Base-by-base conservation (phyloP, 2,329 filamentous ascomycete genomes). In the Microsporum ferrugineum region DNA sequence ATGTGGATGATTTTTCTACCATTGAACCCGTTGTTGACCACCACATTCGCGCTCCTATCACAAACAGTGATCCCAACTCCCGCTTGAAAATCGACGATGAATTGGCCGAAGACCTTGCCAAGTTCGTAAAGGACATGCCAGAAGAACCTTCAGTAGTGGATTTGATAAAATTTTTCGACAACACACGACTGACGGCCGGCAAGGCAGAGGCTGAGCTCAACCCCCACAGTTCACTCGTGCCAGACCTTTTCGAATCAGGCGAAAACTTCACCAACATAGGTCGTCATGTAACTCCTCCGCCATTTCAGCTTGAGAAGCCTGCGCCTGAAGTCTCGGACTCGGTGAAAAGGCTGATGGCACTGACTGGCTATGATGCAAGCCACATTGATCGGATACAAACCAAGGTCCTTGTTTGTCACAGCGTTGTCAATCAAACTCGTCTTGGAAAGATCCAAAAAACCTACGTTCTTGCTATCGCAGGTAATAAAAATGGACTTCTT, bases 381-480 rank as follows among this genome's bases (percentile, higher is more conserved):
- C n/a, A 2, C 3, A 3, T 87, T 58, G 68, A 69, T 29, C 68
- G 66, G 1, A 74, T 95, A 62, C 79, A 82, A 62, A 77, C 83
- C 65, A 96, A 95, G 80, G 79, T 82, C 56, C 77, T 99, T 55
- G 88, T 95, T 55, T 71, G 71, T 3, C 88, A 92, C 70, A 75
- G 76, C 45, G 94, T 99, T 62, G 80, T 84, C 66, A 97, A 99
- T 77, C 92, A 97, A 81, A 97, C 94, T 27, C 88, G 92, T 78
- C 84, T 99, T 76, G 94, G 94, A 72, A 99, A 97, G 81, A 87
- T 99, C 63, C 81, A 82, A 67, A 89, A 87, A 73, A 69, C 81
- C 45, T 95, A 92, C 69, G 80, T 84, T 68, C 77, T 97, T 63
- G 85, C 85, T 45, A 85, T 96, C 67, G 91, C 91, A 4, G 94